Conservation (phyloP, 2,329 filamentous ascomycete species). For the Eutypella sp. region DNA sequence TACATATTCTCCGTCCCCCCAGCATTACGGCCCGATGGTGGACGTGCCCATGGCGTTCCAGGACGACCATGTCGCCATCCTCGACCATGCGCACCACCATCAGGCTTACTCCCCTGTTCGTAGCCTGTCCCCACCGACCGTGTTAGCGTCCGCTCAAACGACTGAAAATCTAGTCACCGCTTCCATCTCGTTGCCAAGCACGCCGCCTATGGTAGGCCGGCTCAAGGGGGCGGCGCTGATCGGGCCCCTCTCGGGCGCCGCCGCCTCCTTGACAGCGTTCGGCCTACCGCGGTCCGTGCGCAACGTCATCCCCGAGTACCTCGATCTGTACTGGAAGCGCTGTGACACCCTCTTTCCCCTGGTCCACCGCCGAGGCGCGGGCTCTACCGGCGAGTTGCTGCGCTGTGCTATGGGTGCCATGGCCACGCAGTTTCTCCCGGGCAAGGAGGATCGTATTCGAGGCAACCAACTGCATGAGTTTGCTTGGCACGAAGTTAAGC, state of each 20-base stretch:
- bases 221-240: slow-evolving; percentile 36
- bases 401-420: slow-evolving; percentile 54
- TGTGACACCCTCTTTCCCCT: slow-evolving; percentile 46
- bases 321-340: slow-evolving; percentile 49
- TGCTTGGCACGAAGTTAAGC: slow-evolving; percentile 44
- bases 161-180: slow-evolving; percentile 46
- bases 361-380: slow-evolving; percentile 43
- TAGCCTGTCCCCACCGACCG: slow-evolving; percentile 43
- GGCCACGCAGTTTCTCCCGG: slow-evolving; percentile 45
- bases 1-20: slow-evolving; percentile 21
- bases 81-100: slow-evolving; percentile 31
- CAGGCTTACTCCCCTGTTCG: slow-evolving; percentile 41
- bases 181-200: slow-evolving; percentile 34
- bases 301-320: slow-evolving; percentile 43
- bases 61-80: slow-evolving; percentile 25
- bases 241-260: slow-evolving; percentile 29
- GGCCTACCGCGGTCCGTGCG: slow-evolving; percentile 31
- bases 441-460: slow-evolving; percentile 44
- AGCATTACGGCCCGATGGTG: slow-evolving; percentile 32
- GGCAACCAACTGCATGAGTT: slow-evolving; percentile 47
- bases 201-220: slow-evolving; percentile 32
- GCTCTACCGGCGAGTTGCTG: slow-evolving; percentile 40
- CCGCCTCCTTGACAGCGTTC: slow-evolving; percentile 33
- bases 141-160: slow-evolving; percentile 38
- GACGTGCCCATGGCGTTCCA: slow-evolving; percentile 32